These are phyloP conservation scores for Saitozyma podzolica DNA, from an alignment of 768 basidiomycete species.

Conservation along the genomic window DNA sequence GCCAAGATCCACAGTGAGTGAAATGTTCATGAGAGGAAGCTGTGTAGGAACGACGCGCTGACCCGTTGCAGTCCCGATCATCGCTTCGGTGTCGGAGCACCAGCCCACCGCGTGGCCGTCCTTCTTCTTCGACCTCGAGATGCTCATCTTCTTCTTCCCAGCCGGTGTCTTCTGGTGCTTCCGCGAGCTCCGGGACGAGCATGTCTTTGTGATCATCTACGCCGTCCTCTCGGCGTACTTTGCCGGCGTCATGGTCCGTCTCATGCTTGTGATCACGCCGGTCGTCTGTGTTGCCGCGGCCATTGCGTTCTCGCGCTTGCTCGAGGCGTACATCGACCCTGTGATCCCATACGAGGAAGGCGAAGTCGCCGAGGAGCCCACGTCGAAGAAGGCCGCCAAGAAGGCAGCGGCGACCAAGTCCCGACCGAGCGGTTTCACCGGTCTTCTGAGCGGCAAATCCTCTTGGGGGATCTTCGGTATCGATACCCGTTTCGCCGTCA, in stretches of 20 bases:
- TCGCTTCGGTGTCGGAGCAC: slow-evolving; percentile 98
- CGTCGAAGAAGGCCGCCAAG: slow-evolving; percentile 63
- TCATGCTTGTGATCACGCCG: slow-evolving; percentile 96
- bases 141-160: slow-evolving; percentile 97
- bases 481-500: slow-evolving; percentile 74
- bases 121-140: slow-evolving; percentile 98
- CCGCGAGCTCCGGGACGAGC: slow-evolving; percentile 90
- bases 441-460: slow-evolving; percentile 19
- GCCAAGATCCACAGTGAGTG: slow-evolving; percentile 78
- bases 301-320: slow-evolving; percentile 79
- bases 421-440: slow-evolving; percentile 54
- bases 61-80: slow-evolving; percentile 69
- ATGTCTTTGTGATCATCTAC: slow-evolving; percentile 98
- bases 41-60: not conserved
- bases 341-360: slow-evolving; percentile 61
- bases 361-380: slow-evolving; percentile 40
- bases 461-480: slow-evolving; percentile 73
- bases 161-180: slow-evolving; percentile 94
- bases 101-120: slow-evolving; percentile 99
- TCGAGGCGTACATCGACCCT: slow-evolving; percentile 89
- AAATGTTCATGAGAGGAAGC: not conserved
- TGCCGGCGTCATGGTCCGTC: slow-evolving; percentile 98
- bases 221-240: slow-evolving; percentile 95
- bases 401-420: slow-evolving; percentile 56
- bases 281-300: slow-evolving; percentile 93